These are phyloP conservation scores for Leonotis leonurus DNA, from an alignment of 257 asterid species.

Conservation along the genomic window DNA sequence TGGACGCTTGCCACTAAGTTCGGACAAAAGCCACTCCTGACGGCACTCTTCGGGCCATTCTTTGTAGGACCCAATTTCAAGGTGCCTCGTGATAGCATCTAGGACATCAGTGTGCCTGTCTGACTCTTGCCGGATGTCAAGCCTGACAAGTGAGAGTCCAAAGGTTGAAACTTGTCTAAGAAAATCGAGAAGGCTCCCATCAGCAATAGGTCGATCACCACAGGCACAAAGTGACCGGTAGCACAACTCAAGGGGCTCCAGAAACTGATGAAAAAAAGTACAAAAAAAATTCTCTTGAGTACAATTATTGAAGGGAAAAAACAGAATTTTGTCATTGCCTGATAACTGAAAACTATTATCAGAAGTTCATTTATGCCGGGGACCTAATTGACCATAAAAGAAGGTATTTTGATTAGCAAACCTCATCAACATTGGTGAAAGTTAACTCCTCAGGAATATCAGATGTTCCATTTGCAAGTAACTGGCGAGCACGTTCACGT, in stretches of 20 bases:
- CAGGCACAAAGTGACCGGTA: slow-evolving; percentile 80
- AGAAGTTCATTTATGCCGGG: too few relatives aligned
- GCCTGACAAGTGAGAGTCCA: slow-evolving; percentile 84
- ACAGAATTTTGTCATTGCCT: background rate
- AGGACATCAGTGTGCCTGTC: slow-evolving; percentile 89
- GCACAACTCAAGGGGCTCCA: slow-evolving; percentile 94
- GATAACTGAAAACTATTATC: background rate
- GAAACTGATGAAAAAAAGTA: slow-evolving; percentile 42
- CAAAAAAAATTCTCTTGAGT: background rate
- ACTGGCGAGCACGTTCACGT: slow-evolving; percentile 89
- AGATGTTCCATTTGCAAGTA: slow-evolving; percentile 56
- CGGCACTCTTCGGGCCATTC: slow-evolving; percentile 84
- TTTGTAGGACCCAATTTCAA: slow-evolving; percentile 79
- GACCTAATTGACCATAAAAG: background rate
- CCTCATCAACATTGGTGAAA: slow-evolving; percentile 72
- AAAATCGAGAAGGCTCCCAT: slow-evolving; percentile 94
- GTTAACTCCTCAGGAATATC: slow-evolving; percentile 66
- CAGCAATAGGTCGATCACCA: slow-evolving; percentile 85
- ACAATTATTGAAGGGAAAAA: background rate
- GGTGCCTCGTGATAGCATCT: slow-evolving; percentile 74
- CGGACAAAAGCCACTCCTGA: slow-evolving; percentile 90
- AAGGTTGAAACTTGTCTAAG: slow-evolving; percentile 92
- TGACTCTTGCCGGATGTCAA: slow-evolving; percentile 92
- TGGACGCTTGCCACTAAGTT: slow-evolving; percentile 83
- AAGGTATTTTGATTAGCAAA: slow-evolving; percentile 14